Percentiles rank a stretch among this genome's conserved stretches.
These are phyloP conservation scores for Lippia alba DNA, from an alignment of 305 asterid genomes.

Conservation along the genomic window DNA sequence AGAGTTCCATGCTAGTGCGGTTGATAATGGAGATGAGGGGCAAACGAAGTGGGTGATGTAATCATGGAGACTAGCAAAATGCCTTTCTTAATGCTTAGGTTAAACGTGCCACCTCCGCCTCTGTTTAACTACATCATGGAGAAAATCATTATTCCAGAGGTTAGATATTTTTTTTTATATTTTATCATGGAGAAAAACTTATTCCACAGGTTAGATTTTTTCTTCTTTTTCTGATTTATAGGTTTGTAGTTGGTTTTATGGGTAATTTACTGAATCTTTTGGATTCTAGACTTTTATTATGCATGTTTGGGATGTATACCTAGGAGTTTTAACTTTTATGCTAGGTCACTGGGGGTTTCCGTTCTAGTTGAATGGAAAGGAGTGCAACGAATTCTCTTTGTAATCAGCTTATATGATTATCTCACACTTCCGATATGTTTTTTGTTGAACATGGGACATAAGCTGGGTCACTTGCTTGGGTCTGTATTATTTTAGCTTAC, in stretches of 20 bases:
- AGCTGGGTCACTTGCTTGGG: slow-evolving; percentile 7
- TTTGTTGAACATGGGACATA: slow-evolving; percentile 17
- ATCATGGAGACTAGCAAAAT: slow-evolving; percentile 70
- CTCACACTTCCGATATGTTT: background rate
- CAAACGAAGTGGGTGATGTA: slow-evolving; percentile 40
- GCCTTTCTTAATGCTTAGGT: slow-evolving; percentile 94
- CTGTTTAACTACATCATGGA: slow-evolving; percentile 94
- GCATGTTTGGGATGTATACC: no score
- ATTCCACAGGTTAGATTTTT: no score
- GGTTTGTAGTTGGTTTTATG: background rate
- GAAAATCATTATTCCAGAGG: slow-evolving; percentile 97
- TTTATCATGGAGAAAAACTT: no score
- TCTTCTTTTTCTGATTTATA: background rate
- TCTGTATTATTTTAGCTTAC: slow-evolving; percentile 7
- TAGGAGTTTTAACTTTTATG: no score
- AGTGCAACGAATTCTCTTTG: no score
- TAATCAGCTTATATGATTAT: no score
- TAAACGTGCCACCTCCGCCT: slow-evolving; percentile 98
- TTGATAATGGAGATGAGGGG: slow-evolving; percentile 54
- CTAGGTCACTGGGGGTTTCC: no score
- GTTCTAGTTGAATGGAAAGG: no score
- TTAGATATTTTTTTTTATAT: no score
- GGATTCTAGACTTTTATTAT: background rate
- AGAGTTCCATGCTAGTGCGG: slow-evolving; percentile 58
- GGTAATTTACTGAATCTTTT: background rate